These are phyloP conservation scores for Leishmania guyanensis DNA, from an alignment of 208 protist genomes.

Conservation along the genomic window DNA sequence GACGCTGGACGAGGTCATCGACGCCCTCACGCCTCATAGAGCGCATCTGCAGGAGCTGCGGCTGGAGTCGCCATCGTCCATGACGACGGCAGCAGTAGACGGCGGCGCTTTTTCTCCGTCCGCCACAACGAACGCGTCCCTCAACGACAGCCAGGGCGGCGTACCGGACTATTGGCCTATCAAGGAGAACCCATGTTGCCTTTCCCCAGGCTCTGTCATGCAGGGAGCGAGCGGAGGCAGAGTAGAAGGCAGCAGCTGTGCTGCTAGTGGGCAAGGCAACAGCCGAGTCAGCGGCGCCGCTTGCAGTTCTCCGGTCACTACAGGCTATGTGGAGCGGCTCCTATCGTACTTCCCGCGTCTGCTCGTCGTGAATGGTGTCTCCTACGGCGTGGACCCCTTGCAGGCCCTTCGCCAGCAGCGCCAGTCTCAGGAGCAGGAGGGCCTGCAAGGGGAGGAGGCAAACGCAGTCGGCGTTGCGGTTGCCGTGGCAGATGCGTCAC, in stretches of 20 bases:
- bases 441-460: background rate
- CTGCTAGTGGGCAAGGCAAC: background rate
- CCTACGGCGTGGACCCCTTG: constrained; percentile 59
- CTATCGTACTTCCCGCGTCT: constrained; percentile 44
- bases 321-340: constrained; percentile 42
- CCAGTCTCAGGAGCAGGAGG: constrained; percentile 3
- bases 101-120: background rate
- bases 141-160: background rate
- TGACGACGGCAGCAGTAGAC: background rate
- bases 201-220: background rate
- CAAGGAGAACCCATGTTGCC: constrained; percentile 51
- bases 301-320: background rate
- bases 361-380: constrained; percentile 54
- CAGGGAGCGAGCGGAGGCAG: background rate
- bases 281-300: background rate
- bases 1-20: constrained; percentile 35
- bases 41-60: constrained; percentile 54
- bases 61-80: constrained; percentile 35
- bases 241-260: background rate
- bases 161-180: constrained; percentile 15
- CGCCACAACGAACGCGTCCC: background rate
- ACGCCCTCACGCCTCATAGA: constrained; percentile 43
- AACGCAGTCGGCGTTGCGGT: background rate
- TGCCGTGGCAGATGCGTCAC: background rate
- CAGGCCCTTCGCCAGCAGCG: constrained; percentile 21